Conservation (phyloP, 2,329 filamentous ascomycete genomes). For the Penicillium aurantiogriseum region DNA sequence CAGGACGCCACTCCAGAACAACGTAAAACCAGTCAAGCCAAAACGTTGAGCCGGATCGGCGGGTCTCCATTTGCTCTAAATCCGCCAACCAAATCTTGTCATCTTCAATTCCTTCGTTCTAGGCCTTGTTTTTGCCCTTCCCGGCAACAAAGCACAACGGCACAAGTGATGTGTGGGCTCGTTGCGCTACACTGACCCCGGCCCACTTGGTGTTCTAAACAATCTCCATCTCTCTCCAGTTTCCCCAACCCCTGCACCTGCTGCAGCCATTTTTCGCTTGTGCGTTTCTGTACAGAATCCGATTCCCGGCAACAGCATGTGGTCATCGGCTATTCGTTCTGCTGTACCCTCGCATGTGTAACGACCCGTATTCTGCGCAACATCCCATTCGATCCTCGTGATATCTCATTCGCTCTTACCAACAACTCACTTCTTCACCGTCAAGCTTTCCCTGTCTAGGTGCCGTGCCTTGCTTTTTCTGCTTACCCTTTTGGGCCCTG, state of each 20-base stretch:
- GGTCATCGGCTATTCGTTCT: slow-evolving; percentile 35
- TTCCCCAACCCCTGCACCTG: slow-evolving; percentile 10
- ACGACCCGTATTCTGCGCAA: slow-evolving; percentile 32
- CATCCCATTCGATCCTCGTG: slow-evolving; percentile 18
- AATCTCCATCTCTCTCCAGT: slow-evolving; percentile 14
- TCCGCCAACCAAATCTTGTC: slow-evolving; percentile 23
- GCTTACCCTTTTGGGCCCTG: slow-evolving; percentile 19
- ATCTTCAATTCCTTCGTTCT: slow-evolving; percentile 19
- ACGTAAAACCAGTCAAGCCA: slow-evolving; percentile 20
- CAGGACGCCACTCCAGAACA: slow-evolving; percentile 17
- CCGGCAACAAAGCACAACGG: slow-evolving; percentile 22
- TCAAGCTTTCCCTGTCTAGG: slow-evolving; percentile 17
- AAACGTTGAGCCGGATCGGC: slow-evolving; percentile 31
- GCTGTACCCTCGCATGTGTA: slow-evolving; percentile 33
- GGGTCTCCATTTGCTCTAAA: slow-evolving; percentile 15
- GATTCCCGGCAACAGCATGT: slow-evolving; percentile 31
- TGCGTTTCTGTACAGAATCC: slow-evolving; percentile 6
- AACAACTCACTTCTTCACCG: slow-evolving; percentile 21
- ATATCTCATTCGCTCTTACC: slow-evolving; percentile 20
- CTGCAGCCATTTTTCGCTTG: slow-evolving; percentile 7
- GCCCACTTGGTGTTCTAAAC: slow-evolving; percentile 12
- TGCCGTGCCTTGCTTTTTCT: slow-evolving; percentile 22
- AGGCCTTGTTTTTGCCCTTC: slow-evolving; percentile 22
- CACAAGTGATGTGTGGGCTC: slow-evolving; percentile 11
- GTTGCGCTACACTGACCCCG: slow-evolving; percentile 10